A percentile compares a stretch with the other conserved stretches of the same genome.
Evolutionary conservation across 345 rosid genomes (phyloP).

Genomic region (Turritis glabra): DNA sequence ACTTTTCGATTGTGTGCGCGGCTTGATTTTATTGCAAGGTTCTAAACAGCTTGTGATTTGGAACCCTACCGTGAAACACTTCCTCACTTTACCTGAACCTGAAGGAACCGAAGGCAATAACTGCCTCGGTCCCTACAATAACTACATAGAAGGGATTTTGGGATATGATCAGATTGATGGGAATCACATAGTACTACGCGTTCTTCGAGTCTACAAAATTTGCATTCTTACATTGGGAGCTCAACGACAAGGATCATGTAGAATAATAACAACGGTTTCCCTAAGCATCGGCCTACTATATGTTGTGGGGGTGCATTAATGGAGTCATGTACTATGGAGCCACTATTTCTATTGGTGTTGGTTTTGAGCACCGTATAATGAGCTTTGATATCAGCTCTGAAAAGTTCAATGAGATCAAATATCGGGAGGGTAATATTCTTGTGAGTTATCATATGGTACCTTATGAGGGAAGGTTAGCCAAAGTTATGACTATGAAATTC

Average conservation of each 20-base stretch:
- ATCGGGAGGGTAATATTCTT: neutral
- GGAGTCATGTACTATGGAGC: neutral
- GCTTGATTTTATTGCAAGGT: neutral
- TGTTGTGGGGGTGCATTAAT: neutral
- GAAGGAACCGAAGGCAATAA: neutral
- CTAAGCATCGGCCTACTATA: neutral
- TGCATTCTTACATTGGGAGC: neutral
- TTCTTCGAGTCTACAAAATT: neutral
- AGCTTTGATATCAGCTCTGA: conserved; percentile 6
- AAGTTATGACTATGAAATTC: neutral
- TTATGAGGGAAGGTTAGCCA: conserved; percentile 12
- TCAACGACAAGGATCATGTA: neutral
- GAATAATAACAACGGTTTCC: neutral
- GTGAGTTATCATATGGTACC: neutral
- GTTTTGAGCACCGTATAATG: neutral
- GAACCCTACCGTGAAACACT: neutral
- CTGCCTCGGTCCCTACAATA: no score
- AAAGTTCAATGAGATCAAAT: neutral
- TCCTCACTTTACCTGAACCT: neutral
- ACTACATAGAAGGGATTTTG: neutral
- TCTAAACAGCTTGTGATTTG: neutral
- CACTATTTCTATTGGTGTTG: neutral
- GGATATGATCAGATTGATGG: neutral
- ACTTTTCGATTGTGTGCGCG: no score
- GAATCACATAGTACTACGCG: neutral